These are phyloP conservation scores for Cyclocybe aegerita DNA, from an alignment of 768 basidiomycete genomes.

Conservation along the genomic window DNA sequence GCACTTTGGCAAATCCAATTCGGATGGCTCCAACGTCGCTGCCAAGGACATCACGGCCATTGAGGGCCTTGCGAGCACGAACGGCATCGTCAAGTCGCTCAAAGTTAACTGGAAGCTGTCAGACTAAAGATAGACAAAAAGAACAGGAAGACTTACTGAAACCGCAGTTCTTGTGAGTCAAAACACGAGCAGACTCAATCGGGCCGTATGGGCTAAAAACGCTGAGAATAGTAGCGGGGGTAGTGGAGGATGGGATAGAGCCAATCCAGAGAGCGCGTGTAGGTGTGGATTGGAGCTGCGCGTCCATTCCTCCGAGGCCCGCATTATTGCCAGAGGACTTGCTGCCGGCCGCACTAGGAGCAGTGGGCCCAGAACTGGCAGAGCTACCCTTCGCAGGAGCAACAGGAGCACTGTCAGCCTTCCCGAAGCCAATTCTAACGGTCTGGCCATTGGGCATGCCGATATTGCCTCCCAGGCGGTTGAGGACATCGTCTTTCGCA, in stretches of 20 bases:
- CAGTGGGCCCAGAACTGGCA: conserved; percentile 63
- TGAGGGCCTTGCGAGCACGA: conserved; percentile 90
- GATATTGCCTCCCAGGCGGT: conserved; percentile 91
- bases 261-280: conserved; percentile 98
- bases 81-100: conserved; percentile 97
- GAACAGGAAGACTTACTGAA: conserved; percentile 56
- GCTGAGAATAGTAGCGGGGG: conserved; percentile 90
- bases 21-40: conserved; percentile 96
- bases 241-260: conserved; percentile 93
- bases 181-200: conserved; percentile 93
- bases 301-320: conserved; percentile 70
- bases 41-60: conserved; percentile 94
- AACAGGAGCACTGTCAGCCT: conserved; percentile 93
- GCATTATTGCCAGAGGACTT: conserved; percentile 50
- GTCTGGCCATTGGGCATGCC: conserved; percentile 94
- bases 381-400: conserved; percentile 80
- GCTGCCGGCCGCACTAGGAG: conserved; percentile 48
- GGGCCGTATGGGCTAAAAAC: conserved; percentile 98
- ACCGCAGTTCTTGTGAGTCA: conserved; percentile 97
- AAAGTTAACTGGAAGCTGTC: conserved; percentile 73
- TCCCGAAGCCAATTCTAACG: conserved; percentile 97
- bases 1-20: conserved; percentile 96
- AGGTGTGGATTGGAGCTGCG: conserved; percentile 86
- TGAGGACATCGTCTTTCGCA: conserved; percentile 96
- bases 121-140: conserved; percentile 5